These are phyloP conservation scores for Nepenthes mirabilis DNA, from an alignment of 148 eudicot species.

Conservation along the genomic window DNA sequence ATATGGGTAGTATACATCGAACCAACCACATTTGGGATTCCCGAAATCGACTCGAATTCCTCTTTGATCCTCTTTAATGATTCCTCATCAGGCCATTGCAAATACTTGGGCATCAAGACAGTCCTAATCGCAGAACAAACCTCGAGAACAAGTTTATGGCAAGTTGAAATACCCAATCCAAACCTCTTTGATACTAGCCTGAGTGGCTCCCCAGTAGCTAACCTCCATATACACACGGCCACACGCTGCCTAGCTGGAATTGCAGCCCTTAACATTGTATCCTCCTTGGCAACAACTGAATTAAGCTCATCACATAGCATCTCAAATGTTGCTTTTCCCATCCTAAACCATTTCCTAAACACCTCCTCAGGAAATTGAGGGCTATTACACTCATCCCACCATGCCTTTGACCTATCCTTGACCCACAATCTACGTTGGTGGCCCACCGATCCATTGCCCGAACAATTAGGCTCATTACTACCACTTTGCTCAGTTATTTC, in stretches of 20 bases:
- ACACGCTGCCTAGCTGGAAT: slow-evolving; percentile 76
- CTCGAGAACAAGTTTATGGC: too few species aligned
- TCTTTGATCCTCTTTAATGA: too few species aligned
- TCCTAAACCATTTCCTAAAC: slow-evolving; percentile 57
- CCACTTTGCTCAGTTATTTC: neutral
- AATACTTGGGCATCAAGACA: too few species aligned
- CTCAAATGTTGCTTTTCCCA: slow-evolving; percentile 76
- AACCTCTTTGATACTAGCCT: too few species aligned
- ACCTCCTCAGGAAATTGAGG: slow-evolving; percentile 64
- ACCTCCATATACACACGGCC: too few species aligned
- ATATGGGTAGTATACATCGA: too few species aligned
- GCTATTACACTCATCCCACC: slow-evolving; percentile 88
- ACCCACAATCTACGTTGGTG: slow-evolving; percentile 78
- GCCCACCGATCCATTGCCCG: slow-evolving; percentile 6
- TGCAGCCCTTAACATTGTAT: slow-evolving; percentile 69
- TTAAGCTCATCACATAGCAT: slow-evolving; percentile 65
- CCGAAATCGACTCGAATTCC: too few species aligned
- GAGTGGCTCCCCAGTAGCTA: too few species aligned
- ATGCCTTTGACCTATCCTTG: slow-evolving; percentile 60
- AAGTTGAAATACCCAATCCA: too few species aligned
- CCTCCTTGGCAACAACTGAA: slow-evolving; percentile 65
- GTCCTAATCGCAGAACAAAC: too few species aligned
- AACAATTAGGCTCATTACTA: neutral
- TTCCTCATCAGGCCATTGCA: too few species aligned
- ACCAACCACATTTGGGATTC: too few species aligned